Evolutionary conservation across 2,329 filamentous ascomycete genomes (phyloP).

Genomic region (Colletotrichum chrysophilum): DNA sequence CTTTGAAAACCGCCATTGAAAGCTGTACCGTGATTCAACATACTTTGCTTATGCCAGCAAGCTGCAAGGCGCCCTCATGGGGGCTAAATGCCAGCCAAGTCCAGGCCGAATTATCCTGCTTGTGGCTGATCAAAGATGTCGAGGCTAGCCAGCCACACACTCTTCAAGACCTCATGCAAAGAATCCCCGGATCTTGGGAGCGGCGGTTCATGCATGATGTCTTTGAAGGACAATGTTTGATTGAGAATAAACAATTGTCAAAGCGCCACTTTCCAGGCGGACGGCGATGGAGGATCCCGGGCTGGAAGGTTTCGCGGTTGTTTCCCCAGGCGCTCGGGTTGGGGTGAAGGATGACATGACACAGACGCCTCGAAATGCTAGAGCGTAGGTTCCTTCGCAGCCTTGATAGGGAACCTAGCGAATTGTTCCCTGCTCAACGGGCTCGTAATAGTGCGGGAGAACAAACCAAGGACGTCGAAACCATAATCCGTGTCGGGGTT

Average conservation of each 20-base stretch:
- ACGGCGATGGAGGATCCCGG: not conserved
- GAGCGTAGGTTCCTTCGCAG: not conserved
- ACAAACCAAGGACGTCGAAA: not conserved
- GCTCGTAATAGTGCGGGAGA: not conserved
- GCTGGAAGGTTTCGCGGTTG: not conserved
- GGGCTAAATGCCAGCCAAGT: not conserved
- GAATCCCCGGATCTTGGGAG: not conserved
- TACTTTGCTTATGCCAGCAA: not conserved
- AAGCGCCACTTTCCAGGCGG: not conserved
- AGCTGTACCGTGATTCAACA: not conserved
- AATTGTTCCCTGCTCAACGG: not conserved
- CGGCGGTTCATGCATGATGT: not conserved
- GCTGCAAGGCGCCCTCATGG: not conserved
- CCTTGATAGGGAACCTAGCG: not conserved
- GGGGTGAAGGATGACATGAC: not conserved
- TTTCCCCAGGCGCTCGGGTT: conserved; percentile 13
- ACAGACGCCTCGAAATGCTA: not conserved
- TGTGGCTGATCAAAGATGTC: not conserved
- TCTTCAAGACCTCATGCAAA: not conserved
- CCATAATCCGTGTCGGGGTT: not conserved
- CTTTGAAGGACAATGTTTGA: not conserved
- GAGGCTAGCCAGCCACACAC: not conserved
- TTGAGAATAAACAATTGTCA: not conserved
- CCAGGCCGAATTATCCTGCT: not conserved
- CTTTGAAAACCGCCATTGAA: not conserved